Percentiles rank a stretch among this genome's conserved stretches.
phyloP scores from a whole-genome alignment of 306 rosid species.

The Amphicarpaea edgeworthii region DNA sequence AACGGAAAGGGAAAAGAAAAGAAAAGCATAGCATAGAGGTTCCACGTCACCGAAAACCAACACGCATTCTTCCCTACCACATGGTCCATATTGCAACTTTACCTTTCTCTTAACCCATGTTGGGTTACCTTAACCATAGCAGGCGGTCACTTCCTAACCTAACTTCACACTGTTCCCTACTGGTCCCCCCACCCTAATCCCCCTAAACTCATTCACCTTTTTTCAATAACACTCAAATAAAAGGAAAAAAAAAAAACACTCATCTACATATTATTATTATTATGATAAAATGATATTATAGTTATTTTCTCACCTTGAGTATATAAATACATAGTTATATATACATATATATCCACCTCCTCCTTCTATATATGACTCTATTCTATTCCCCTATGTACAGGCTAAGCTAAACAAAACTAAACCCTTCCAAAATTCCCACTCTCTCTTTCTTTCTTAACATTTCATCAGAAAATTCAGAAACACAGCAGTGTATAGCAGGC shows the following conservation, averaged over 20 bases:
- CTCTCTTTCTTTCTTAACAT: not conserved
- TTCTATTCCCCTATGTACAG: slow-evolving; percentile 38
- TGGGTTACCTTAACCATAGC: slow-evolving; percentile 46
- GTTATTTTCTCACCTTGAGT: slow-evolving; percentile 1
- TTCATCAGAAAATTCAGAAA: slow-evolving; percentile 43
- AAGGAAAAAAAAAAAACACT: not conserved
- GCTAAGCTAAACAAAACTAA: slow-evolving; percentile 21
- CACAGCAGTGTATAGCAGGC: slow-evolving; percentile 23
- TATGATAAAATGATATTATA: not conserved
- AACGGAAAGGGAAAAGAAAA: slow-evolving; percentile 7
- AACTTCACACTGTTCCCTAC: slow-evolving; percentile 17
- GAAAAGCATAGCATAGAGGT: not conserved
- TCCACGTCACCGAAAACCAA: slow-evolving; percentile 37
- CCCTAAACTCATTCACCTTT: slow-evolving; percentile 29
- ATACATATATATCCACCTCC: not conserved
- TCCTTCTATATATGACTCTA: slow-evolving; percentile 22
- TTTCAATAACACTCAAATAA: slow-evolving; percentile 1
- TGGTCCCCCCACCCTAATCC: slow-evolving; percentile 44
- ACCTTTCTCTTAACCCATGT: slow-evolving; percentile 38
- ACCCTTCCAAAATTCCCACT: not conserved
- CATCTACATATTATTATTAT: not conserved
- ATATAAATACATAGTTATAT: slow-evolving; percentile 19
- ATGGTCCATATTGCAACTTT: slow-evolving; percentile 17
- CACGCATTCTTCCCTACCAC: slow-evolving; percentile 39
- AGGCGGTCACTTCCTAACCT: slow-evolving; percentile 41